Evolutionary conservation across 208 protist species (phyloP).

Genomic region (Crithidia sp.): DNA sequence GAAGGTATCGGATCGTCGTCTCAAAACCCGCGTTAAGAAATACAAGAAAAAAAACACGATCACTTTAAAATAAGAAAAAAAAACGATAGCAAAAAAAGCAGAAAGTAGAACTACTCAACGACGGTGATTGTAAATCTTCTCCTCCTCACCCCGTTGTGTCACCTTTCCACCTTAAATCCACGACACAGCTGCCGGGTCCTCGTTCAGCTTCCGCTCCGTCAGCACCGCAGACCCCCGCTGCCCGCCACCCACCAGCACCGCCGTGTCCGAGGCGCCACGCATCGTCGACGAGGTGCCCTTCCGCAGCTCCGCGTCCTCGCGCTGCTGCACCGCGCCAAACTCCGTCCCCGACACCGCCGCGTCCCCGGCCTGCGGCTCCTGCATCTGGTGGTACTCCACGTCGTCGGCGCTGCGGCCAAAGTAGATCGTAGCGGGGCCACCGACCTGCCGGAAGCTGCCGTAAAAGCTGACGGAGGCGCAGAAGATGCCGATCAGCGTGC

Average conservation of each 20-base stretch:
- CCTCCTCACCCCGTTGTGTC: too few species aligned
- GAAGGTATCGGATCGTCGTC: too few species aligned
- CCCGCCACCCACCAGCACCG: slow-evolving; percentile 10
- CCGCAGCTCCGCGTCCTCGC: slow-evolving; percentile 5
- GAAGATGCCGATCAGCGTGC: slow-evolving; percentile 67
- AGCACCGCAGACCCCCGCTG: slow-evolving; percentile 6
- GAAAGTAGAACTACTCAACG: too few species aligned
- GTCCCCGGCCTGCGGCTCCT: background rate
- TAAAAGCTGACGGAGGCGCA: slow-evolving; percentile 50
- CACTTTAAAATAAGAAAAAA: too few species aligned
- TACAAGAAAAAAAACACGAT: too few species aligned
- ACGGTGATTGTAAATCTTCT: too few species aligned
- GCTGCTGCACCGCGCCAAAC: background rate
- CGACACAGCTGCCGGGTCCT: slow-evolving; percentile 39
- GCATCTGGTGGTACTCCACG: slow-evolving; percentile 42
- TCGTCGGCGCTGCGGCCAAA: slow-evolving; percentile 41
- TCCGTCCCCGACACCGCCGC: slow-evolving; percentile 5
- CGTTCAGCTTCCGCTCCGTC: slow-evolving; percentile 48
- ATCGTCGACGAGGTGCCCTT: slow-evolving; percentile 3
- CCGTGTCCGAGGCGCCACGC: slow-evolving; percentile 5
- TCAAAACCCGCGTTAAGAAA: too few species aligned
- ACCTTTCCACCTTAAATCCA: slow-evolving; percentile 35
- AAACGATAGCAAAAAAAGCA: too few species aligned
- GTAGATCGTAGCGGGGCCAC: slow-evolving; percentile 40
- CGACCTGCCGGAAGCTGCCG: slow-evolving; percentile 43